Evolutionary conservation across 306 rosid species (phyloP).

Genomic region (Vigna reflexopilosa): DNA sequence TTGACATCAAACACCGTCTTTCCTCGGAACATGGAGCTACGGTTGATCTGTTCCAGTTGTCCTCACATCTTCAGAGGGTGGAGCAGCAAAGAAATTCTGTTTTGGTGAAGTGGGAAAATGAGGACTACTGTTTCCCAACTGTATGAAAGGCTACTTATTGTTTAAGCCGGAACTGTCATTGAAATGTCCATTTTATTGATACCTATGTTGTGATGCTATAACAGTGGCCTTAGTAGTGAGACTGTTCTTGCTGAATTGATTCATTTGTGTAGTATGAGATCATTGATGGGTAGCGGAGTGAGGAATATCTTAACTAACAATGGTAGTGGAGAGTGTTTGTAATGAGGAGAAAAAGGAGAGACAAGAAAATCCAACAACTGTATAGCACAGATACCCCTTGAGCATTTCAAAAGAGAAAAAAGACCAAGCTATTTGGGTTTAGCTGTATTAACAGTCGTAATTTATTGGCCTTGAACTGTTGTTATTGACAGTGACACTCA

Average conservation of each 20-base stretch:
- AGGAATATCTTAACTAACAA: constrained; percentile 28
- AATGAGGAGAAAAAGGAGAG: constrained; percentile 38
- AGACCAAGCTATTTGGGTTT: constrained; percentile 29
- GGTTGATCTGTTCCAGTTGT: constrained; percentile 71
- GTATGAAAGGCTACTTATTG: constrained; percentile 36
- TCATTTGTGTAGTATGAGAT: constrained; percentile 17
- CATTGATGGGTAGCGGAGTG: constrained; percentile 37
- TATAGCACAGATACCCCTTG: constrained; percentile 38
- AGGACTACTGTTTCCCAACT: constrained; percentile 55
- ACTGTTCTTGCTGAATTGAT: constrained; percentile 22
- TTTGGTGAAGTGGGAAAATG: constrained; percentile 63
- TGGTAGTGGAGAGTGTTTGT: constrained; percentile 35
- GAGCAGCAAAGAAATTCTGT: constrained; percentile 66
- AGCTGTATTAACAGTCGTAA: constrained; percentile 33
- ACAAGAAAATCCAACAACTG: constrained; percentile 36
- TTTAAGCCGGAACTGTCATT: constrained; percentile 48
- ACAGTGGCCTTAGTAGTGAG: neutral
- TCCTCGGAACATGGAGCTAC: constrained; percentile 57
- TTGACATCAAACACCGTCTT: constrained; percentile 41
- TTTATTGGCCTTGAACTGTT: constrained; percentile 12
- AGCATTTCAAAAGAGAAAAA: constrained; percentile 8
- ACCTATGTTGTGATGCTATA: constrained; percentile 8
- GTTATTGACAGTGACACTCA: constrained; percentile 25
- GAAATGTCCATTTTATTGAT: constrained; percentile 37
- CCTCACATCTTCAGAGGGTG: constrained; percentile 83